Evolutionary conservation across 2,329 filamentous ascomycete genomes (phyloP), one percentile per base, ranked within the genome.

Genomic region (Elsinoe necatrix): DNA sequence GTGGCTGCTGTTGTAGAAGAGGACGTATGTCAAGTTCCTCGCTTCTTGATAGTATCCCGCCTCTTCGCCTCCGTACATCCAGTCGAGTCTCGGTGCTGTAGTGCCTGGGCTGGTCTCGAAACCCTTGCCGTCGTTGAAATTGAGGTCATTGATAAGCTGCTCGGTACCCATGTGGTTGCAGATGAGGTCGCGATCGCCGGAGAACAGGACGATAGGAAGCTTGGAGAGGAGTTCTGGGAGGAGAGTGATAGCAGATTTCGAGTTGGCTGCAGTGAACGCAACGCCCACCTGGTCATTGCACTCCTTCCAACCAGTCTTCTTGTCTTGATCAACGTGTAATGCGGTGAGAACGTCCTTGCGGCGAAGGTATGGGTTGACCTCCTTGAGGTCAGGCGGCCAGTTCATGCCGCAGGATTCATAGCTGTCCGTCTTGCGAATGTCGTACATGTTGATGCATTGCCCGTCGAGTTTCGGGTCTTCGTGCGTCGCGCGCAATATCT

Each of bases 141-240:
- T 75, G 82, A 98, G 84, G 66, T 89, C 91, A 69, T 86, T 83
- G 67, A 98, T 95, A 63, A 98, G 72, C 25, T 87, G 81, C 69
- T 98, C 93, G 0, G 93, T 98, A 58, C 93, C 93, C 27, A 96
- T 74, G 68, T 98, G 90, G 70, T 98, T 98, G 80, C 93, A 98
- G 64, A 98, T 97, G 21, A 97, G 75, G 69, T 98, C 93, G 65
- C 95, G 84, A 59, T 91, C 87, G 54, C 93, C 93, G 1, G 90
- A 96, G 74, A 97, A 98, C 18, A 98, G 81, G 1, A 95, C 74
- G 39, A 95, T 79, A 1, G 86, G 85, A 8, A 97, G 73, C 57
- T 93, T 78, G 61, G 85, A 79, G 8, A 98, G 77, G 16, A 98
- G 72, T 2, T 81, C 84, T 0, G 93, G 92, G 1, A 98, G 76